These are phyloP conservation scores for Neurospora africana DNA, from an alignment of 495 filamentous ascomycete genomes.

Conservation along the genomic window DNA sequence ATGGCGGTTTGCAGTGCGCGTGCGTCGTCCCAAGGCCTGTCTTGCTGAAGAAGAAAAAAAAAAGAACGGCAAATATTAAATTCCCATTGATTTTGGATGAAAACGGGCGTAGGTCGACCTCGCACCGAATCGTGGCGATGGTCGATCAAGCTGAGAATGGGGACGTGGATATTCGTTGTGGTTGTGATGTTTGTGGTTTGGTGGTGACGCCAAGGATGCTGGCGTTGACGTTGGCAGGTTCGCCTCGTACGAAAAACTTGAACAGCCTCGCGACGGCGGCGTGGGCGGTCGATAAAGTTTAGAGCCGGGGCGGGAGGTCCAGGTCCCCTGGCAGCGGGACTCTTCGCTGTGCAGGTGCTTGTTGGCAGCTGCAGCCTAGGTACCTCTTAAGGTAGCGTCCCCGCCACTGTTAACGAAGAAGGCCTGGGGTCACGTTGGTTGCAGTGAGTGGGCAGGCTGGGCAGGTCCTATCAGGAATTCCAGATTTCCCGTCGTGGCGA, in stretches of 20 bases:
- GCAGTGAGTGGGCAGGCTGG: background rate
- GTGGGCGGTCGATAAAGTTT: background rate
- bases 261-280: background rate
- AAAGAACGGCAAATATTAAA: conserved; percentile 2
- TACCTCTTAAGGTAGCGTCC: background rate
- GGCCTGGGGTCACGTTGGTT: background rate
- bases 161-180: background rate
- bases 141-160: conserved; percentile 1
- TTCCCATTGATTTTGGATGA: conserved; percentile 10
- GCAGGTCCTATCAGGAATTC: no score
- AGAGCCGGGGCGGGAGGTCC: background rate
- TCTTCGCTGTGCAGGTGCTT: background rate
- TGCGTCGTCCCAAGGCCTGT: conserved; percentile 1
- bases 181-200: background rate
- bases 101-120: background rate
- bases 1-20: conserved; percentile 9
- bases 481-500: background rate
- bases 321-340: background rate
- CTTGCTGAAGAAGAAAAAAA: background rate
- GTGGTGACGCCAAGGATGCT: background rate
- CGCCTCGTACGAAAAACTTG: background rate
- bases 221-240: background rate
- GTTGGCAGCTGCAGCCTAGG: background rate
- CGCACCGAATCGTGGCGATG: conserved; percentile 11
- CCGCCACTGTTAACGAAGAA: background rate